These are phyloP conservation scores for Stephania japonica DNA, from an alignment of 164 flowering plant species.

Conservation along the genomic window DNA sequence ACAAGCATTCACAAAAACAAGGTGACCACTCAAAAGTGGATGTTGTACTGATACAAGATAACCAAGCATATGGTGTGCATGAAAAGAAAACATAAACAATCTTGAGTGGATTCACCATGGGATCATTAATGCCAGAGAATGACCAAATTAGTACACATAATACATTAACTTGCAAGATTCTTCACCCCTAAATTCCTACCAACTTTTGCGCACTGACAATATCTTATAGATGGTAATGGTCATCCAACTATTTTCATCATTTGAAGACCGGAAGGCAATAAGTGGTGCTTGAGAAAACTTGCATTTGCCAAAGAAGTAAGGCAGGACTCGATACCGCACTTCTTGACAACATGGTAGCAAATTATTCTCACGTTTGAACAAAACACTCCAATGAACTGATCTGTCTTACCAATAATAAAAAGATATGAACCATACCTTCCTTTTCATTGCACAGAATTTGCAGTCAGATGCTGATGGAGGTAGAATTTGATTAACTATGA, in stretches of 20 bases:
- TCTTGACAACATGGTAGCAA: neutral
- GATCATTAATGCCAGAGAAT: neutral
- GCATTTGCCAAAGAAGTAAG: neutral
- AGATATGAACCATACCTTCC: conserved; percentile 51
- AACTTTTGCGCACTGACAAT: neutral
- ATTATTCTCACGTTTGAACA: neutral
- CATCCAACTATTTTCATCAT: neutral
- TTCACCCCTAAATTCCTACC: neutral
- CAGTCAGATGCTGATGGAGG: conserved; percentile 86
- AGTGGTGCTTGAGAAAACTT: too few relatives aligned
- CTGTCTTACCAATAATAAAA: neutral
- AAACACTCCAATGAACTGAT: neutral
- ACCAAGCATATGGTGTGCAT: neutral
- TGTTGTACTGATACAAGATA: neutral
- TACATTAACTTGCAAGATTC: neutral
- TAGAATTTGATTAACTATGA: conserved; percentile 79
- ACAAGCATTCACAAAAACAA: too few relatives aligned
- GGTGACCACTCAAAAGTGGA: neutral
- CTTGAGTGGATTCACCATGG: neutral
- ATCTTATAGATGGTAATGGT: neutral
- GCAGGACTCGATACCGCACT: neutral
- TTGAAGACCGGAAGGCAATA: neutral
- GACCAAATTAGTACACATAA: neutral
- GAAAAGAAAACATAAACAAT: too few relatives aligned
- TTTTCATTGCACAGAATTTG: conserved; percentile 86